Conservation (phyloP, 2,329 filamentous ascomycete species). For the Paecilomyces fulvus region DNA sequence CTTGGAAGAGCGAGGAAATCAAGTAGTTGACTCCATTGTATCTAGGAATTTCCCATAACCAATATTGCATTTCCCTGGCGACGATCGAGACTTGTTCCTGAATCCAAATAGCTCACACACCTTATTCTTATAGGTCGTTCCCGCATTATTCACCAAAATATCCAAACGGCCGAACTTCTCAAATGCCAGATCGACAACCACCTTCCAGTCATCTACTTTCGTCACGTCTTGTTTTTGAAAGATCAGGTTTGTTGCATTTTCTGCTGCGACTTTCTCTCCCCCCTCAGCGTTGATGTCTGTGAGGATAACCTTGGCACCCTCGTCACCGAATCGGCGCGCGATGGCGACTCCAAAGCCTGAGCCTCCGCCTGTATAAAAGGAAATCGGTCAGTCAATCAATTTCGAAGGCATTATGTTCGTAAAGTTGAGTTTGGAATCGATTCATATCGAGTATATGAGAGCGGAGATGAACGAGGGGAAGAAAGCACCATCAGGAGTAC, state of each 20-base stretch:
- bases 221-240: slow-evolving; percentile 30
- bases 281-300: slow-evolving; percentile 33
- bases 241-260: slow-evolving; percentile 19
- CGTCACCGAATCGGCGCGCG: slow-evolving; percentile 29
- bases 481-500: background rate
- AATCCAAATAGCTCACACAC: slow-evolving; percentile 9
- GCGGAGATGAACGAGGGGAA: background rate
- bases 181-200: slow-evolving; percentile 21
- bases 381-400: background rate
- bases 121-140: slow-evolving; percentile 34
- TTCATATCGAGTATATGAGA: background rate
- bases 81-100: background rate
- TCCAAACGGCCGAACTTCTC: slow-evolving; percentile 29
- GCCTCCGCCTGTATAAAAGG: slow-evolving; percentile 23
- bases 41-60: background rate
- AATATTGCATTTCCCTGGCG: background rate
- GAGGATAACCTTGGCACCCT: slow-evolving; percentile 35
- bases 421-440: background rate
- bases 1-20: background rate
- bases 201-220: slow-evolving; percentile 24
- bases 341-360: slow-evolving; percentile 37
- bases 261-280: slow-evolving; percentile 23
- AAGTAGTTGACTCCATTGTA: background rate
- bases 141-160: slow-evolving; percentile 42
- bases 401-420: background rate